Evolutionary conservation across 176 grass and related monocot genomes (phyloP).

Genomic region (Stipa capillata): DNA sequence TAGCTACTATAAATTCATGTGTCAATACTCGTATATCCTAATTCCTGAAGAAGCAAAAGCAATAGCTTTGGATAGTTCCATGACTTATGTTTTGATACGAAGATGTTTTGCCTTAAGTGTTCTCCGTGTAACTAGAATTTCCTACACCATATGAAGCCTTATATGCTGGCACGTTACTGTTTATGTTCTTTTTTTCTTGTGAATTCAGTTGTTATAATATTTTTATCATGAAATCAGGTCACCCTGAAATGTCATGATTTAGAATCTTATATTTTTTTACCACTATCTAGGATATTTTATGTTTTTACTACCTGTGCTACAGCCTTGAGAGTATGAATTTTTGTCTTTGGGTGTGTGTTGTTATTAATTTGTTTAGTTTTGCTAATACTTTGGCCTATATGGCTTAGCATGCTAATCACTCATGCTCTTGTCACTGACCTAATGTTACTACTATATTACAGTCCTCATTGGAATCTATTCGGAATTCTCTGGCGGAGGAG

Average conservation of each 20-base stretch:
- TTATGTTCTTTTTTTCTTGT: no score
- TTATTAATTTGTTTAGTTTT: not conserved
- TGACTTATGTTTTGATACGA: not conserved
- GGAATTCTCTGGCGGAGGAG: constrained; percentile 94
- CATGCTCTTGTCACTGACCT: constrained; percentile 1
- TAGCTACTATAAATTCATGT: not conserved
- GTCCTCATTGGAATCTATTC: constrained; percentile 92
- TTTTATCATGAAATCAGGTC: not conserved
- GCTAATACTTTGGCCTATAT: not conserved
- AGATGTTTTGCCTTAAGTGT: not conserved
- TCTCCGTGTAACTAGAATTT: no score
- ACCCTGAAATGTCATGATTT: not conserved
- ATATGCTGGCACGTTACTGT: no score
- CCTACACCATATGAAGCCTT: no score
- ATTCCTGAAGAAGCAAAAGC: not conserved
- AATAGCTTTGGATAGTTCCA: not conserved
- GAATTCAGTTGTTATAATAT: no score
- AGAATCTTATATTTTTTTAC: not conserved
- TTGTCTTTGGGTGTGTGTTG: not conserved
- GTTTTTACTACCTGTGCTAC: not conserved
- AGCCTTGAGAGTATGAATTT: not conserved
- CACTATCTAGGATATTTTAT: not conserved
- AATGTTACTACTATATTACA: constrained; percentile 30
- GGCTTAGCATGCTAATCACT: not conserved
- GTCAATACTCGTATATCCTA: not conserved